Conservation (phyloP, 2,329 filamentous ascomycete genomes). For the Penicillium polonicum region DNA sequence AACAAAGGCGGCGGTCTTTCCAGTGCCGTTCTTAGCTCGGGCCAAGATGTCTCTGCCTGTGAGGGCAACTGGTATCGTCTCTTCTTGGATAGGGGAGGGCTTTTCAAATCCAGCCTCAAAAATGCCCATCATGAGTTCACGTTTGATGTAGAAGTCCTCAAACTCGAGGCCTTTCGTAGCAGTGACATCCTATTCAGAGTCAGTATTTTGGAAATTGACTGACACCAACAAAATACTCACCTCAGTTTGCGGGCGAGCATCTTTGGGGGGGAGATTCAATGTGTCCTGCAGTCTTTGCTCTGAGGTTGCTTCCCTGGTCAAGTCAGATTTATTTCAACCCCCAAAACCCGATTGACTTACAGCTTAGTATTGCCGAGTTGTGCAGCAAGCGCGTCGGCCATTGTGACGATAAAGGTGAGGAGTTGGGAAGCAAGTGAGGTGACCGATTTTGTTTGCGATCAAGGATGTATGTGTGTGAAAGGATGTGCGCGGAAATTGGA, state of each 20-base stretch:
- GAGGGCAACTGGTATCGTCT: constrained; percentile 93
- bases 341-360: constrained; percentile 27
- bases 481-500: neutral
- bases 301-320: constrained; percentile 38
- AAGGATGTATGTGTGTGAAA: neutral
- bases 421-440: constrained; percentile 2
- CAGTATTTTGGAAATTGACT: neutral
- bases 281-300: constrained; percentile 47
- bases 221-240: constrained; percentile 28
- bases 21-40: constrained; percentile 96
- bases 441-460: neutral
- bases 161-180: constrained; percentile 97
- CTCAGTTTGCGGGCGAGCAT: constrained; percentile 52
- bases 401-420: constrained; percentile 27
- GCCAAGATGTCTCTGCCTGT: constrained; percentile 94
- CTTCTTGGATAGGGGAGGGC: constrained; percentile 98
- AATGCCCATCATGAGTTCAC: constrained; percentile 96
- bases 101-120: constrained; percentile 99
- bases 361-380: constrained; percentile 47
- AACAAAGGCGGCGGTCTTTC: constrained; percentile 96
- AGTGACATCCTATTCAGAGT: constrained; percentile 79
- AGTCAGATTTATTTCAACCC: constrained; percentile 12
- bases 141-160: constrained; percentile 93
- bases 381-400: constrained; percentile 47
- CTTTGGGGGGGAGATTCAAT: constrained; percentile 49